A percentile compares a stretch with the other conserved stretches of the same genome.
Conservation (phyloP, 2,329 filamentous ascomycete genomes). For the Fusarium nematophilum region DNA sequence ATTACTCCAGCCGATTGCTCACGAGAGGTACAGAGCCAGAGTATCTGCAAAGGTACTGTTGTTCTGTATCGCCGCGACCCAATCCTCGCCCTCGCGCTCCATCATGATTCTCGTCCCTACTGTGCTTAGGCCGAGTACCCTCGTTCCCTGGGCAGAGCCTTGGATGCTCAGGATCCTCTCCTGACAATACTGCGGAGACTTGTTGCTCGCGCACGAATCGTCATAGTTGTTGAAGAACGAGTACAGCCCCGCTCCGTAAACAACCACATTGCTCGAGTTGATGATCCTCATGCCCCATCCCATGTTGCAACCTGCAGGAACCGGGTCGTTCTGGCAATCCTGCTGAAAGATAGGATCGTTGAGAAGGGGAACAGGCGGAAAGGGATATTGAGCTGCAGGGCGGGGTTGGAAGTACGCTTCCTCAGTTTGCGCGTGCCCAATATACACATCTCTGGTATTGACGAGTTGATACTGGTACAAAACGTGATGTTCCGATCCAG, state of each 20-base stretch:
- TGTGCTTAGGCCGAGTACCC: constrained; percentile 44
- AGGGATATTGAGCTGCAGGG: constrained; percentile 69
- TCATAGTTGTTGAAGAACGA: constrained; percentile 75
- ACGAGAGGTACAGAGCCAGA: constrained; percentile 43
- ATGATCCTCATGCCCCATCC: constrained; percentile 75
- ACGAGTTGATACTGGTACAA: constrained; percentile 77
- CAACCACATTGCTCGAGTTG: constrained; percentile 63
- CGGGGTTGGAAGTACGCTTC: constrained; percentile 78
- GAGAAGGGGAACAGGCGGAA: constrained; percentile 56
- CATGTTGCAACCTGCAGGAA: constrained; percentile 58
- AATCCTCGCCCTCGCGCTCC: constrained; percentile 36
- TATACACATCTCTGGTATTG: constrained; percentile 69
- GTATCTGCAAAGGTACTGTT: constrained; percentile 48
- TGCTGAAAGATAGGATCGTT: constrained; percentile 40
- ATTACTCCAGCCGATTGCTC: constrained; percentile 19
- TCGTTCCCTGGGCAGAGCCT: constrained; percentile 30
- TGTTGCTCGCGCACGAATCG: constrained; percentile 57
- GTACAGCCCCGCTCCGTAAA: constrained; percentile 75
- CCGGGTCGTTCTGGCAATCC: constrained; percentile 56
- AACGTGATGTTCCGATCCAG: constrained; percentile 72
- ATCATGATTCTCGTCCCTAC: constrained; percentile 45
- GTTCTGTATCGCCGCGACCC: constrained; percentile 36
- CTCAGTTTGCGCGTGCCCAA: constrained; percentile 75
- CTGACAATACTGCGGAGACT: constrained; percentile 59
- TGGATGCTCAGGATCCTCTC: constrained; percentile 53